A percentile compares a stretch with the other conserved stretches of the same genome.
Evolutionary conservation across 768 basidiomycete species (phyloP).

Genomic region (Coprinopsis marcescibilis): DNA sequence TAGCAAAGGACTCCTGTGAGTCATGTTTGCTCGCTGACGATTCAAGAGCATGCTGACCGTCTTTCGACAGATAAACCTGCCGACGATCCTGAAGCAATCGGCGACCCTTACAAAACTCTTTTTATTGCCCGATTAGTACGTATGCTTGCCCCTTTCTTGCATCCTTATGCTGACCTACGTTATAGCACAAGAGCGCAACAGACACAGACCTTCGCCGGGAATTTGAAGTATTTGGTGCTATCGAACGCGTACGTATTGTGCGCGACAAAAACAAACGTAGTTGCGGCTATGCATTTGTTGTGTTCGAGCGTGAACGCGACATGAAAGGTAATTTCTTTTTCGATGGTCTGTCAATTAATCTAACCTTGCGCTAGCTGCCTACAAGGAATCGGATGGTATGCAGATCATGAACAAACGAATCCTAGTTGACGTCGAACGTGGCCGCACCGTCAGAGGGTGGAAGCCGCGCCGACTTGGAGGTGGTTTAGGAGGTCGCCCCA

Average conservation of each 20-base stretch:
- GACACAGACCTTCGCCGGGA: constrained; percentile 91
- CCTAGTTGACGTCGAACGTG: constrained; percentile 96
- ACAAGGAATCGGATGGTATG: constrained; percentile 97
- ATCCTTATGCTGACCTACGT: constrained; percentile 8
- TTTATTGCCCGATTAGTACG: constrained; percentile 89
- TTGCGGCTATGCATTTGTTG: constrained; percentile 93
- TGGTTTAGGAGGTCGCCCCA: constrained; percentile 98
- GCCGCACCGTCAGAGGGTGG: constrained; percentile 97
- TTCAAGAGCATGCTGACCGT: constrained; percentile 11
- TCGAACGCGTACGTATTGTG: constrained; percentile 92
- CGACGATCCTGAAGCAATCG: constrained; percentile 84
- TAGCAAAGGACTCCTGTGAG: constrained; percentile 83
- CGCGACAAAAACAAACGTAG: constrained; percentile 84
- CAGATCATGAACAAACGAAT: constrained; percentile 96
- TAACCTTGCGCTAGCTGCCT: constrained; percentile 57
- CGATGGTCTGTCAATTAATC: constrained; percentile 11
- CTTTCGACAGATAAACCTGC: constrained; percentile 76
- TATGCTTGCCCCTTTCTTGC: constrained; percentile 14
- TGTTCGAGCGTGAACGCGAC: constrained; percentile 96
- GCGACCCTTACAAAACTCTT: constrained; percentile 97
- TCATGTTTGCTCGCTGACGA: constrained; percentile 12
- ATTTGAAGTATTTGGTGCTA: constrained; percentile 91
- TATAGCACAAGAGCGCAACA: constrained; percentile 84
- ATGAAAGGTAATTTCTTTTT: constrained; percentile 79
- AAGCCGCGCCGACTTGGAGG: constrained; percentile 94